A percentile compares a stretch with the other conserved stretches of the same genome.
These are phyloP conservation scores for Auricularia heimuer DNA, from an alignment of 768 basidiomycete species.

Conservation along the genomic window DNA sequence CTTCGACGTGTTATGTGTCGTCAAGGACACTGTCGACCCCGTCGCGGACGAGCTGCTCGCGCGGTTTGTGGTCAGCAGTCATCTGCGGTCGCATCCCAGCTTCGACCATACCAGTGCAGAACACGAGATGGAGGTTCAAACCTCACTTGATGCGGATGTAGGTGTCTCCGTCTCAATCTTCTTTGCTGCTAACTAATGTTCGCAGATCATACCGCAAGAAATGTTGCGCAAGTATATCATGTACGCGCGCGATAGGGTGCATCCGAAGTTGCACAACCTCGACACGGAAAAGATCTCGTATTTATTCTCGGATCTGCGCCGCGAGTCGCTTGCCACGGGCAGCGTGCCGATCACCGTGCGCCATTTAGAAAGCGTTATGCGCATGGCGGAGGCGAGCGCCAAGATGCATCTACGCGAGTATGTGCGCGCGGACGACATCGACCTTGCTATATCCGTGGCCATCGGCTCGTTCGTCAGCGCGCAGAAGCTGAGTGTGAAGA, in stretches of 20 bases:
- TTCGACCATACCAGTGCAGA: slow-evolving; percentile 72
- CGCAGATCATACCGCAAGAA: slow-evolving; percentile 92
- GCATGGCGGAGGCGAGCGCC: slow-evolving; percentile 96
- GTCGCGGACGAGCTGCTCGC: slow-evolving; percentile 95
- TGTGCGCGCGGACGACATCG: slow-evolving; percentile 91
- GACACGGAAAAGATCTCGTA: slow-evolving; percentile 91
- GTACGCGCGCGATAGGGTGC: slow-evolving; percentile 90
- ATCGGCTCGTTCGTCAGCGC: slow-evolving; percentile 92
- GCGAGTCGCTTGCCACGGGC: slow-evolving; percentile 95
- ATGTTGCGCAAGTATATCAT: slow-evolving; percentile 96
- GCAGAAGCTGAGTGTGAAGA: slow-evolving; percentile 98
- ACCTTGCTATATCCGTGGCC: slow-evolving; percentile 92
- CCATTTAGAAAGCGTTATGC: slow-evolving; percentile 97
- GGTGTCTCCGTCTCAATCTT: slow-evolving; percentile 20
- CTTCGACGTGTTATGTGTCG: slow-evolving; percentile 96
- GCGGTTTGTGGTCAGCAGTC: slow-evolving; percentile 95
- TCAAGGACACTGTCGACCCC: slow-evolving; percentile 95
- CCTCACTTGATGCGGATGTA: slow-evolving; percentile 83
- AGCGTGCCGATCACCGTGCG: slow-evolving; percentile 98
- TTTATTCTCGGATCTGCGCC: slow-evolving; percentile 91
- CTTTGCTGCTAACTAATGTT: background rate
- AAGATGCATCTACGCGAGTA: slow-evolving; percentile 98
- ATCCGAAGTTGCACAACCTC: slow-evolving; percentile 87
- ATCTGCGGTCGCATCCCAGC: slow-evolving; percentile 87
- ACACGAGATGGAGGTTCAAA: slow-evolving; percentile 82